Base-by-base conservation (phyloP, 2,329 filamentous ascomycete genomes). In the Fusarium liriodendri region DNA sequence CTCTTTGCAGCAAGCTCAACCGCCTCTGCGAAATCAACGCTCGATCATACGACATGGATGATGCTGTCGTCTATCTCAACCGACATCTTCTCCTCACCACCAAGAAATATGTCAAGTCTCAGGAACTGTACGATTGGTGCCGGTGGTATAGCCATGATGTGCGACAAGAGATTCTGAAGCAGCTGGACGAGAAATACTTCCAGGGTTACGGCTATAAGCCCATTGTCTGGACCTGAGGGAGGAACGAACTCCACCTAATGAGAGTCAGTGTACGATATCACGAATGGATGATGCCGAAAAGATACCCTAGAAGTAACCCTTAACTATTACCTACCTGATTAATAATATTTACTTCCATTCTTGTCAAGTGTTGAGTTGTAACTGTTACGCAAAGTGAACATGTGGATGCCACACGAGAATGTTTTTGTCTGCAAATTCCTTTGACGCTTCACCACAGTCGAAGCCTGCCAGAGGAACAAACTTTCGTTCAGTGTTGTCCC, bases 1-100 rank as follows among this genome's bases (percentile, higher is more conserved):
- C 73, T 1, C 18, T 77, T 2, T 77, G 73, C 63, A 70, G 64
- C 42, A 77, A 77, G 22, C 69, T 77, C 57, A 74, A 73, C 35
- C 67, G 76, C 16, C 57, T 76, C 32, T 67, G 52, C n/a, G 73
- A 75, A 13, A 65, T 63, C 27, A 64, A 74, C 29, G 25, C 62
- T 11, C 71, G 75, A 38, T 50, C 66, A 18, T 67, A 76, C 50
- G 75, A 77, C 29, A 65, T 76, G 69, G 70, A 63, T 1, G 75
- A 77, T 22, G 73, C 75, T 7, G 67, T 77, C 9, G 62, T 62
- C 18, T 77, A 77, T 64, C 57, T 77, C 14, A 35, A 68, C 16
- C 71, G 64, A 57, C 68, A 76, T 13, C 60, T 77, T 33, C 25
- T 8, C 6, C 20, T 66, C 32, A 57, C 38, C 27, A 22, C 22